phyloP scores from a whole-genome alignment of 768 basidiomycete species.

The Kwoniella bestiolae region DNA sequence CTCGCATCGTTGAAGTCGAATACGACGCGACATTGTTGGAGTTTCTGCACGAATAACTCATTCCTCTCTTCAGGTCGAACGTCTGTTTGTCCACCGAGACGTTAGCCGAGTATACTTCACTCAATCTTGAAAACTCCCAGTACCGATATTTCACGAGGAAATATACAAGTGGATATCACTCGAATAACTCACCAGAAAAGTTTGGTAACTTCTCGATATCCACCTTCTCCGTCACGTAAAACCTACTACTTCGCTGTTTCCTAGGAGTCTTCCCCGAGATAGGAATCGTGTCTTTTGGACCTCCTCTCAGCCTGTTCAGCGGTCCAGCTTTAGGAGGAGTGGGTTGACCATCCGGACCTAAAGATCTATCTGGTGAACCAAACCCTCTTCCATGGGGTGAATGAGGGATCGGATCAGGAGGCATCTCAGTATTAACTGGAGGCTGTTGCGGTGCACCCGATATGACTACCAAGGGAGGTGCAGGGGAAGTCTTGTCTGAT shows the following conservation, averaged over 20 bases:
- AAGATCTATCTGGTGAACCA: conserved; percentile 47
- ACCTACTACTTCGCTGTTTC: conserved; percentile 95
- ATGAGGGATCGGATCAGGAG: conserved; percentile 58
- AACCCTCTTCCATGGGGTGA: conserved; percentile 55
- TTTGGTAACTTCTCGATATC: conserved; percentile 92
- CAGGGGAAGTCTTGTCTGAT: conserved; percentile 56
- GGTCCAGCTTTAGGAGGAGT: conserved; percentile 58
- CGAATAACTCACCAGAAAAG: conserved; percentile 64
- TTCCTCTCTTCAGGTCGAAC: conserved; percentile 84
- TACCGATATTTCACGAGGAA: neutral
- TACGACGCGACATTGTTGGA: conserved; percentile 92
- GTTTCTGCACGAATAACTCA: conserved; percentile 88
- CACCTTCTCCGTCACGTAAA: conserved; percentile 92
- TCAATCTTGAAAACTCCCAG: neutral
- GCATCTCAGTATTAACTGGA: conserved; percentile 56
- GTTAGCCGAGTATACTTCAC: neutral
- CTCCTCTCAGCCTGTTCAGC: conserved; percentile 54
- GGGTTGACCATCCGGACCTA: conserved; percentile 49
- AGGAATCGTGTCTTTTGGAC: conserved; percentile 93
- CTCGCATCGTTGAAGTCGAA: conserved; percentile 99
- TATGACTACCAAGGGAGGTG: conserved; percentile 59
- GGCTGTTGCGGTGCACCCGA: conserved; percentile 45
- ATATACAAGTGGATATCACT: too few relatives aligned
- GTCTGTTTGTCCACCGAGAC: conserved; percentile 63
- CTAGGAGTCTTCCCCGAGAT: conserved; percentile 89